Evolutionary conservation across 2,329 filamentous ascomycete genomes (phyloP).

Genomic region (Ceratocystis diversiconidia): DNA sequence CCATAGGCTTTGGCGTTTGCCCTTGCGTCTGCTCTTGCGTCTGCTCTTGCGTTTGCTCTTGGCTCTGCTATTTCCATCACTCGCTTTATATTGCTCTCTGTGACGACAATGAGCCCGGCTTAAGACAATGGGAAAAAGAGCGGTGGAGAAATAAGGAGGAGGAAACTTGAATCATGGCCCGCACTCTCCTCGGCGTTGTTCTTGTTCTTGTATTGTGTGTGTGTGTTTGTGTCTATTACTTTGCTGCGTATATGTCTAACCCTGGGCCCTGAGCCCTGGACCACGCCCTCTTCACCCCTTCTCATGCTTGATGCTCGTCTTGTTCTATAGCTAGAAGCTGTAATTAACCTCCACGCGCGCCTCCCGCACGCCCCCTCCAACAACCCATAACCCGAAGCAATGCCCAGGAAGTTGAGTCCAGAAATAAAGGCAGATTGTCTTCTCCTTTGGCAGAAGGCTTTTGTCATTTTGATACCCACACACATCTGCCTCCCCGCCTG

Average conservation of each 20-base stretch:
- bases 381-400: not conserved
- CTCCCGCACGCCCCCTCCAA: slow-evolving; percentile 2
- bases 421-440: not conserved
- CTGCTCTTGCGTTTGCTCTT: not conserved
- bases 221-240: not conserved
- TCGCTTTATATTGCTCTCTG: not conserved
- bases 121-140: not conserved
- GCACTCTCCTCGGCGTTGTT: not conserved
- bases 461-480: not conserved
- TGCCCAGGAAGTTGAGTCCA: not conserved
- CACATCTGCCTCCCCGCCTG: not conserved
- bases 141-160: not conserved
- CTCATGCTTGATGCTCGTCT: not conserved
- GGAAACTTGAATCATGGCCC: not conserved
- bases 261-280: not conserved
- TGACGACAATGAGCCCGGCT: not conserved
- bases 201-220: not conserved
- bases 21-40: not conserved
- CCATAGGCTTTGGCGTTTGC: not conserved
- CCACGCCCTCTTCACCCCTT: not conserved
- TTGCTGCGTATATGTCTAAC: not conserved
- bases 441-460: not conserved
- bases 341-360: not conserved
- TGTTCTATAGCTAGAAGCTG: not conserved
- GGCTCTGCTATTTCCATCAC: not conserved